Base-by-base conservation (phyloP, 139 green algal genomes). In the Desmodesmus armatus region DNA sequence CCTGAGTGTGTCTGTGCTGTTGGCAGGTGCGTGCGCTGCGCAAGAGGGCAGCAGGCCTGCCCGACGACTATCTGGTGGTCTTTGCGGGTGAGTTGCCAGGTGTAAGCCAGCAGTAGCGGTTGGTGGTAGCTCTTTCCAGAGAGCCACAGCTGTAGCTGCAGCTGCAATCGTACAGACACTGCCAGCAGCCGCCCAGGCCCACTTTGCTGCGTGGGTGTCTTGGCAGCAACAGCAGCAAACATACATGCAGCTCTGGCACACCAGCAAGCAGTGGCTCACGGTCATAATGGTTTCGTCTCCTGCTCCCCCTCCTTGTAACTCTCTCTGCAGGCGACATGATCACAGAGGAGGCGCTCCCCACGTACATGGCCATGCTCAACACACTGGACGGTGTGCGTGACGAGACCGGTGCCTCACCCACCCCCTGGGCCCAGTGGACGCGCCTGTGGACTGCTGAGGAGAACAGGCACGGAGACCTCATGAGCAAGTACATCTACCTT, bases 311-410 rank as follows among this genome's bases (percentile, higher is more conserved):
- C n/a, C n/a, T n/a, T n/a, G n/a, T n/a, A n/a, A n/a, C n/a, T n/a
- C n/a, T 55, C 13, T 7, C 47, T 75, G 37, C 88, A 74, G 93
- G 93, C 58, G 96, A 99, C 88, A 98, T 97, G 94, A 97, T 99
- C 86, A 99, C 97, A 3, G 98, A 99, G 94, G 98, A 99, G 93
- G 98, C 97, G 31, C 92, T 99, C 77, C 98, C 98, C 44, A 99
- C 97, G n/a, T 99, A 99, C 92, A 99, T 99, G 97, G 97, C 96
- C 87, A 99, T 99, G 98, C 91, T 99, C 37, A 99, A 99, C 93
- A 99, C 97, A 6, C 92, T 99, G 65, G 98, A 99, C 75, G 98
- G 97, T 37, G 96, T 97, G 29, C 86, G 94, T 19, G 97, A 99
- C 81, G 95, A 98, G 89, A 98, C 91, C 29, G 97, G 97, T 65